Evolutionary conservation across 768 basidiomycete genomes (phyloP), one percentile per base, ranked within the genome.

Genomic region (Pleurotus tuoliensis): DNA sequence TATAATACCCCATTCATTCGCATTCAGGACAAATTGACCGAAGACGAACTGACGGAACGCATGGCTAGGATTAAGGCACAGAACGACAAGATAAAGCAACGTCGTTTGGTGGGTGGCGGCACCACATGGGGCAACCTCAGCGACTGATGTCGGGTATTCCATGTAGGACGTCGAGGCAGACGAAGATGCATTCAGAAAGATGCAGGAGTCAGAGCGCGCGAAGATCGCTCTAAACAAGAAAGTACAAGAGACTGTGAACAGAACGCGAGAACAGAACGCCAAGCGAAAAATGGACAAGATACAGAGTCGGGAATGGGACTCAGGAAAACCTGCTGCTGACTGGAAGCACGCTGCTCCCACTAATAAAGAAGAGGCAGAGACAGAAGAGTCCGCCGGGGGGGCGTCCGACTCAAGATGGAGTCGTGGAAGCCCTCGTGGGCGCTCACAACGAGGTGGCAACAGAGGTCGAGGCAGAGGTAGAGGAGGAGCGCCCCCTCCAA

Each of bases 301-400:
- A 20, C 83, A 82, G 63, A 83, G 73, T 60, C 81, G 91, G 13
- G 91, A 93, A 73, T 93, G 91, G 91, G 91, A 93, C 67, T 86
- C 88, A 25, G 88, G 83, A 16, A 93, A 93, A 63, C 69, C 76
- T 6, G 56, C 64, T 7, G 61, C 56, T 25, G 71, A 69, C 24
- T 68, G 69, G 71, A 72, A 71, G 59, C 58, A 63, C 20, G 58
- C 60, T 44, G 22, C 58, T 4, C 24, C 13, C n/a, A 61, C 58
- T 7, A 61, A 61, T n/a, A 22, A 56, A 13, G 58, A 65, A 47
- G 48, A 58, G 53, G 16, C 58, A 8, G 41, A 60, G 25, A 18
- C 56, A 34, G 56, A 59, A 15, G 37, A 58, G 13, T 58, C 40
- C 6, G 58, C 56, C 9, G 56, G 44, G n/a, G 58, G 54, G 9